Evolutionary conservation across 768 basidiomycete species (phyloP).

Genomic region (Ramaria sp.): DNA sequence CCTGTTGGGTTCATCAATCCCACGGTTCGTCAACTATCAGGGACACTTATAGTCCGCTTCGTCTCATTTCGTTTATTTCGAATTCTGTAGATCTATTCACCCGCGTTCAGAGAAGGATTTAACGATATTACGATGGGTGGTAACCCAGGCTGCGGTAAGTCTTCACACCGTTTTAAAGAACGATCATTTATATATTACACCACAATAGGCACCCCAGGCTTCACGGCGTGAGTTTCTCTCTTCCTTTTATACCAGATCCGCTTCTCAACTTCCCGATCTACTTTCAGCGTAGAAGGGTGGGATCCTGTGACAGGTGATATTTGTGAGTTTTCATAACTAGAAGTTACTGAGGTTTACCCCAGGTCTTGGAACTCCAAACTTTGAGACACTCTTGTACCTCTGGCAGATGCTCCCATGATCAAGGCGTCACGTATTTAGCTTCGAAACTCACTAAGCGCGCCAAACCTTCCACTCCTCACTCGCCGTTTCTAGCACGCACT

Average conservation of each 20-base stretch:
- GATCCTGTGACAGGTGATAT: conserved; percentile 8
- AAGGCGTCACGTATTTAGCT: neutral
- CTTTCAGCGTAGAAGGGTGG: conserved; percentile 1
- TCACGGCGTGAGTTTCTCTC: conserved; percentile 4
- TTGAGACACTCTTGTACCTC: conserved; percentile 16
- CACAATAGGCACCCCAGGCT: conserved; percentile 6
- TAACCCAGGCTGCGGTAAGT: conserved; percentile 30
- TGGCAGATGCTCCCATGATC: conserved; percentile 18
- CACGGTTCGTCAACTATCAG: neutral
- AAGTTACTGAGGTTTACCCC: neutral
- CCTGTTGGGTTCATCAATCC: conserved; percentile 21
- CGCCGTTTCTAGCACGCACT: no score
- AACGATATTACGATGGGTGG: conserved; percentile 32
- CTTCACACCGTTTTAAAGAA: no score
- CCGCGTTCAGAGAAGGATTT: conserved; percentile 24
- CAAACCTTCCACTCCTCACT: no score
- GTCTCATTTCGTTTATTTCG: neutral
- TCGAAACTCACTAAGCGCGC: no score
- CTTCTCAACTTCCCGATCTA: neutral
- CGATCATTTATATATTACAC: neutral
- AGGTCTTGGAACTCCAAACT: conserved; percentile 21
- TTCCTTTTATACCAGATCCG: neutral
- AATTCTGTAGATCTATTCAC: conserved; percentile 11
- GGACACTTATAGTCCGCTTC: no score
- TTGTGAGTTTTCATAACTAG: no score